Conservation (phyloP, 805 yeast genomes). For the Cyberlindnera petersonii region DNA sequence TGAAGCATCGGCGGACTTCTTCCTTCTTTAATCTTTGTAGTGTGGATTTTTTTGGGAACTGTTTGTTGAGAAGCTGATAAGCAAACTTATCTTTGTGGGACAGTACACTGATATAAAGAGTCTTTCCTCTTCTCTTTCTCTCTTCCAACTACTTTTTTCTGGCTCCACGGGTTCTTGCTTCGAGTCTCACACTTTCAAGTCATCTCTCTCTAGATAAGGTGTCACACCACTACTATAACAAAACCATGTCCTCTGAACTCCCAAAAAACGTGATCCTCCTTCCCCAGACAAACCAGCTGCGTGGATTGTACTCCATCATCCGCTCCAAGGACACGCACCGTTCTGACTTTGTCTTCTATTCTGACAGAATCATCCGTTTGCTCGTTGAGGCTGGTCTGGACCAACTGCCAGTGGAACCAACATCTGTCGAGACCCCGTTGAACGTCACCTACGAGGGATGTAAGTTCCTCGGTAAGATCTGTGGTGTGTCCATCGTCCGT, state of each 20-base stretch:
- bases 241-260: slow-evolving; percentile 8
- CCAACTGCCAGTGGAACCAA: slow-evolving; percentile 80
- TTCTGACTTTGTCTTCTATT: slow-evolving; percentile 91
- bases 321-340: slow-evolving; percentile 78
- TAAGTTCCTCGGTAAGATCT: slow-evolving; percentile 82
- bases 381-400: slow-evolving; percentile 95
- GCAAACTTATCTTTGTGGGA: too few relatives aligned
- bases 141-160: too few relatives aligned
- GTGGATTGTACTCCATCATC: slow-evolving; percentile 84
- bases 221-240: background rate
- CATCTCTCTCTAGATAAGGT: too few relatives aligned
- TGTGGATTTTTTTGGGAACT: too few relatives aligned
- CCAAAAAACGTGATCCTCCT: slow-evolving; percentile 58
- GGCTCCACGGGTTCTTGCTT: too few relatives aligned
- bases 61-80: too few relatives aligned
- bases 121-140: too few relatives aligned
- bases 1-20: too few relatives aligned
- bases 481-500: slow-evolving; percentile 96
- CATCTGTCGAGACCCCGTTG: slow-evolving; percentile 70
- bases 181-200: too few relatives aligned
- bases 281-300: slow-evolving; percentile 86
- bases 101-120: too few relatives aligned
- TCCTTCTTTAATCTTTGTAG: too few relatives aligned
- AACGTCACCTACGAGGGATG: slow-evolving; percentile 71
- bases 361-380: slow-evolving; percentile 90